phyloP scores from a whole-genome alignment of 116 monocot genomes.

The Posidonia oceanica region DNA sequence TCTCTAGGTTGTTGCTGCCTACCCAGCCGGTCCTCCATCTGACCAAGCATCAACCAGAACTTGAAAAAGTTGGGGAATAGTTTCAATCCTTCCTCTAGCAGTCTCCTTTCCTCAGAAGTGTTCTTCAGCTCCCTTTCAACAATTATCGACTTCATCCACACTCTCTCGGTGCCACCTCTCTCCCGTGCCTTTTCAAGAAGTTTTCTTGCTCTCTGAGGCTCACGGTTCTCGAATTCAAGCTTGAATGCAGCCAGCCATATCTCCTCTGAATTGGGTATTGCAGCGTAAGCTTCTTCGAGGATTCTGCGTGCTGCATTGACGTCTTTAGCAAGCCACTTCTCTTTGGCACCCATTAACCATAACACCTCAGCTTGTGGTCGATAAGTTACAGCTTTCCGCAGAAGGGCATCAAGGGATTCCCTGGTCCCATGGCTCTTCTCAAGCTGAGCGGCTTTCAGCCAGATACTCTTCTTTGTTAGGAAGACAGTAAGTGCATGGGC shows the following conservation, averaged over 20 bases:
- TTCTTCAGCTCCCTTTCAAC: conserved; percentile 91
- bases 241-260: conserved; percentile 98
- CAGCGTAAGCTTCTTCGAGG: conserved; percentile 96
- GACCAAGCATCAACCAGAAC: conserved; percentile 97
- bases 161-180: conserved; percentile 94
- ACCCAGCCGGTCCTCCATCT: conserved; percentile 87
- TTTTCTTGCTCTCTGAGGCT: conserved; percentile 92
- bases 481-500: conserved; percentile 75
- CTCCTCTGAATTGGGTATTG: conserved; percentile 98
- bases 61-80: conserved; percentile 82
- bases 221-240: conserved; percentile 96
- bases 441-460: conserved; percentile 96
- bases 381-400: conserved; percentile 85
- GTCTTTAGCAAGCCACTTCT: conserved; percentile 98
- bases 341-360: conserved; percentile 99
- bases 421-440: conserved; percentile 97
- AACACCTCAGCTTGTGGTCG: conserved; percentile 90
- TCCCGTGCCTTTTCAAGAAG: conserved; percentile 90
- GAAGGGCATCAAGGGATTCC: conserved; percentile 87
- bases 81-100: conserved; percentile 78
- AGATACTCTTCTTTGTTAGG: conserved; percentile 90
- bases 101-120: conserved; percentile 56
- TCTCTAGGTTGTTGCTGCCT: conserved; percentile 52
- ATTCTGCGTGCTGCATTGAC: conserved; percentile 83
- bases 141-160: conserved; percentile 99